Conservation (phyloP, 176 grass and related monocot species). For the Carex cristatella region DNA sequence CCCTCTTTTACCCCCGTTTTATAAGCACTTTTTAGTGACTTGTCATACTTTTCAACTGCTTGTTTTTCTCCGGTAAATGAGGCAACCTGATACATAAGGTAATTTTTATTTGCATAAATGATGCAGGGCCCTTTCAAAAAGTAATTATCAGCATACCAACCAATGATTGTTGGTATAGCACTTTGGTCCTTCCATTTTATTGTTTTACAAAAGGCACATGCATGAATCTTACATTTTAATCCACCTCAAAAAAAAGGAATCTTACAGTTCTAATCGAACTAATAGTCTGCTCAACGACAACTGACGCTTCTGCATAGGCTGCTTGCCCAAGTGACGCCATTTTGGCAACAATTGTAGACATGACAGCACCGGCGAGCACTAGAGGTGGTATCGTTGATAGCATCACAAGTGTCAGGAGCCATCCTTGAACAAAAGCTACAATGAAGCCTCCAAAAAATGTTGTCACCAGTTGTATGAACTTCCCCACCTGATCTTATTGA, state of each 20-base stretch:
- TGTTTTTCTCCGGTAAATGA: constrained; percentile 95
- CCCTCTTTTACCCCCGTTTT: constrained; percentile 79
- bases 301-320: constrained; percentile 68
- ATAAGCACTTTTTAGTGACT: constrained; percentile 68
- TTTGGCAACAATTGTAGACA: constrained; percentile 77
- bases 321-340: constrained; percentile 95
- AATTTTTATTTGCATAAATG: constrained; percentile 3
- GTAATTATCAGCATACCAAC: not conserved
- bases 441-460: constrained; percentile 90
- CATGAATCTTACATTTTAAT: constrained; percentile 31
- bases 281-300: constrained; percentile 87
- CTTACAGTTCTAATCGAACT: constrained; percentile 89
- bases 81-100: constrained; percentile 51
- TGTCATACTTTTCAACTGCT: constrained; percentile 74
- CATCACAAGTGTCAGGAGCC: constrained; percentile 92
- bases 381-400: constrained; percentile 79
- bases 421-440: constrained; percentile 83
- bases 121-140: not conserved
- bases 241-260: not conserved
- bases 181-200: not conserved
- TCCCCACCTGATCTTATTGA: constrained; percentile 48
- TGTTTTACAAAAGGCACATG: not conserved
- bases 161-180: not conserved
- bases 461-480: constrained; percentile 79
- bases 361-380: constrained; percentile 62